A percentile compares a stretch with the other conserved stretches of the same genome.
phyloP scores from a whole-genome alignment of 169 alveolate species.

The Eimeria praecox region DNA sequence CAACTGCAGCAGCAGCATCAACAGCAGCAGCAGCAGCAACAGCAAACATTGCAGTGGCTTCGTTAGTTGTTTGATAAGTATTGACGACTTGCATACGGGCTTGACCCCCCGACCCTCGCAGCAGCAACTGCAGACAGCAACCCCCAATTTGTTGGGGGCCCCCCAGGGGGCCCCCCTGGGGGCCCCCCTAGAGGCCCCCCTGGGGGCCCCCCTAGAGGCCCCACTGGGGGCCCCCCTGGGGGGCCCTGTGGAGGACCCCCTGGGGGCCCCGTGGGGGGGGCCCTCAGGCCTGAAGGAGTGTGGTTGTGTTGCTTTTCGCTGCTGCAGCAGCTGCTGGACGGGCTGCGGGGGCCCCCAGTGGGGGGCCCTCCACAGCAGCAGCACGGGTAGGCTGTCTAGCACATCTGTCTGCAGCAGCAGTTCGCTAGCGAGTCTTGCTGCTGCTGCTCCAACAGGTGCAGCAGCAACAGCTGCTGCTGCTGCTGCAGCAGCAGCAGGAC shows the following conservation, averaged over 20 bases:
- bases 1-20: not conserved
- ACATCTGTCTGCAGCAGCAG: constrained; percentile 27
- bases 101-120: constrained; percentile 20
- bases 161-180: not conserved
- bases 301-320: not conserved
- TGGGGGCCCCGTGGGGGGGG: no score
- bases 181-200: not conserved
- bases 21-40: constrained; percentile 33
- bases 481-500: not conserved
- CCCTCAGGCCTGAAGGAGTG: no score
- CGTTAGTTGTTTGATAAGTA: not conserved
- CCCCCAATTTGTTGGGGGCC: not conserved
- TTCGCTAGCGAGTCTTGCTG: constrained; percentile 23
- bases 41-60: not conserved
- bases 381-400: constrained; percentile 16
- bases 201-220: no score
- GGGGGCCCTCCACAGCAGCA: not conserved
- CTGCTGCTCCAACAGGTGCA: constrained; percentile 16
- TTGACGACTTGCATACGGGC: constrained; percentile 28
- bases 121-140: not conserved
- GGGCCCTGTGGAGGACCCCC: not conserved
- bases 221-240: not conserved
- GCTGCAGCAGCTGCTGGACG: constrained; percentile 57
- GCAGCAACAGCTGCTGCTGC: constrained; percentile 20
- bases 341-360: not conserved